Evolutionary conservation across 1,284 basidiomycete genomes (phyloP).

Genomic region (Malassezia caprae): DNA sequence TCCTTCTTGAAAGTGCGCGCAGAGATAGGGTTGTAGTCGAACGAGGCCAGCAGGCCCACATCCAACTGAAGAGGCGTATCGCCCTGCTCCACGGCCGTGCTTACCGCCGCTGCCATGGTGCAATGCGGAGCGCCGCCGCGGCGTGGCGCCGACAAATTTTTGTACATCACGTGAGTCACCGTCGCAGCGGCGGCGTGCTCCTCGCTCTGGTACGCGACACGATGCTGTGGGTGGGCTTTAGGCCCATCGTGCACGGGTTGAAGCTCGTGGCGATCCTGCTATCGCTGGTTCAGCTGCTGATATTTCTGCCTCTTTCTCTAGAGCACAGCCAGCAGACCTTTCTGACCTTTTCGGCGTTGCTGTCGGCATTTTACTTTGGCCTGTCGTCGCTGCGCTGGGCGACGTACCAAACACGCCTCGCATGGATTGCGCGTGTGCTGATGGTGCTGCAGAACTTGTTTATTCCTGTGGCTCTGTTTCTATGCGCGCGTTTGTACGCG

Average conservation of each 20-base stretch:
- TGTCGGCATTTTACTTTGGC: constrained; percentile 41
- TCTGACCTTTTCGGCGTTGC: constrained; percentile 39
- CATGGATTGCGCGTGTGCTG: constrained; percentile 30
- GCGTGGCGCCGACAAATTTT: neutral
- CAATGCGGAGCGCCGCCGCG: neutral
- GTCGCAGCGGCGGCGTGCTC: neutral
- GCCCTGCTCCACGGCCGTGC: constrained; percentile 53
- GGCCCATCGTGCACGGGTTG: neutral
- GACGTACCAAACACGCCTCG: constrained; percentile 25
- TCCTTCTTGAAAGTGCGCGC: constrained; percentile 62
- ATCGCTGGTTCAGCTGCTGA: constrained; percentile 38
- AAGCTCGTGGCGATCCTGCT: constrained; percentile 3
- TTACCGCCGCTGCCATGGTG: constrained; percentile 13
- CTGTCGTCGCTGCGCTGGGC: constrained; percentile 35
- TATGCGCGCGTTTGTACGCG: constrained; percentile 42
- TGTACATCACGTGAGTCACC: neutral
- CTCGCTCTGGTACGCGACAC: neutral
- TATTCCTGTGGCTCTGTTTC: constrained; percentile 36
- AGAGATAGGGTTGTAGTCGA: constrained; percentile 77
- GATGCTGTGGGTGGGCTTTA: neutral
- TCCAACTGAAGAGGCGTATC: constrained; percentile 73
- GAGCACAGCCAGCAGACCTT: constrained; percentile 46
- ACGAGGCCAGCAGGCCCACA: constrained; percentile 69
- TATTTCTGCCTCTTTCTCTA: constrained; percentile 43
- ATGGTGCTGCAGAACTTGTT: constrained; percentile 42